Conservation (phyloP, 106 monocot species). For the Chionographis japonica region DNA sequence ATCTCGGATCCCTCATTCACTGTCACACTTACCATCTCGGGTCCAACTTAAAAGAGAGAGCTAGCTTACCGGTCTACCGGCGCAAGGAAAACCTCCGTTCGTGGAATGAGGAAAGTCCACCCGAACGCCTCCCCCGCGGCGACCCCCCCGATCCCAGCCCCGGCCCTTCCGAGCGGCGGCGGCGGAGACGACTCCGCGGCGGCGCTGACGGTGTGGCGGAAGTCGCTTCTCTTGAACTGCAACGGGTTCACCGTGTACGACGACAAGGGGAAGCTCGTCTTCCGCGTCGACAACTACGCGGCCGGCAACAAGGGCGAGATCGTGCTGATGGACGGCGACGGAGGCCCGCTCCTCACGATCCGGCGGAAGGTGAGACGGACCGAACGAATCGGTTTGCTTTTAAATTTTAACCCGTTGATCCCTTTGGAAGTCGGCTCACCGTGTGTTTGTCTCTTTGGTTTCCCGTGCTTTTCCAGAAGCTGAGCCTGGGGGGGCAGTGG, state of each 20-base stretch:
- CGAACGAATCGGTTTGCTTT: background rate
- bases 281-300: constrained; percentile 54
- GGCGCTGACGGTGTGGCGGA: constrained; percentile 49
- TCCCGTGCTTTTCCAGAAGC: constrained; percentile 11
- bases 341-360: constrained; percentile 38
- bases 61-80: background rate
- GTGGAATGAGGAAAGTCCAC: constrained; percentile 40
- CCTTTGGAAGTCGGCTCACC: no score
- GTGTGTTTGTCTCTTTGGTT: no score
- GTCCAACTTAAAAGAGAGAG: no score
- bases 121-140: constrained; percentile 22
- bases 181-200: background rate
- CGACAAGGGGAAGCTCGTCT: constrained; percentile 42
- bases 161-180: background rate
- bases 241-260: constrained; percentile 61
- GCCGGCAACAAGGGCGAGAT: constrained; percentile 21
- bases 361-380: constrained; percentile 36
- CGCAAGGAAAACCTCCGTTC: background rate
- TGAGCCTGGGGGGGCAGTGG: constrained; percentile 38
- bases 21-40: no score
- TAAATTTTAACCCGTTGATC: background rate
- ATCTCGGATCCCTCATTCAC: background rate
- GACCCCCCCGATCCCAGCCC: background rate
- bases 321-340: constrained; percentile 57
- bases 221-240: constrained; percentile 47